Evolutionary conservation across 164 flowering plant species (phyloP).

Genomic region (Vitis rotundifolia): DNA sequence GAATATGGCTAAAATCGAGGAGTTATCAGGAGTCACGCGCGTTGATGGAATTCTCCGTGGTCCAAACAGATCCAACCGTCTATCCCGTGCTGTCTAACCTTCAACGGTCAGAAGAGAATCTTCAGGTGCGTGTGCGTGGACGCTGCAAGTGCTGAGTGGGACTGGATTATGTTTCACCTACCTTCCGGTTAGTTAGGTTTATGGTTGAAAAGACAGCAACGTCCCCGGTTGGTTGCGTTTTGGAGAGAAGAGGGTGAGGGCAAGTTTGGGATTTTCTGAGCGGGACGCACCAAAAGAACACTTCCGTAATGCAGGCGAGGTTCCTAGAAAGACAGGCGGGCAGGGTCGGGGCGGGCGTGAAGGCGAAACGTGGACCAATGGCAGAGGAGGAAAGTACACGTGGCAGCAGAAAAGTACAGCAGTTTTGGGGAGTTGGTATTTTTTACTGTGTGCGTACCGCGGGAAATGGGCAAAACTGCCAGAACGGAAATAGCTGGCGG

Average conservation of each 20-base stretch:
- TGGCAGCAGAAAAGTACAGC: constrained; percentile 8
- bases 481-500: constrained; percentile 46
- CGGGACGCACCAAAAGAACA: background rate
- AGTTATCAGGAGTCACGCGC: constrained; percentile 14
- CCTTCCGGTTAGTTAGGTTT: constrained; percentile 23
- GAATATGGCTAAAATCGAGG: constrained; percentile 12
- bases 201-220: background rate
- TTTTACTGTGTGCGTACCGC: constrained; percentile 16
- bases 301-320: constrained; percentile 3
- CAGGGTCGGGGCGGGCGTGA: background rate
- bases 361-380: constrained; percentile 23
- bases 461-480: constrained; percentile 19
- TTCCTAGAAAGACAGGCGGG: background rate
- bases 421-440: constrained; percentile 1
- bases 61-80: constrained; percentile 13
- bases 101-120: constrained; percentile 7
- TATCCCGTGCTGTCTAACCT: background rate
- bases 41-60: too few species aligned
- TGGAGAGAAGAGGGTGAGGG: background rate
- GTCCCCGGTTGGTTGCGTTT: background rate
- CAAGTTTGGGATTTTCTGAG: background rate
- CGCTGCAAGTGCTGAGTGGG: constrained; percentile 3
- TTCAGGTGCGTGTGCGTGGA: background rate
- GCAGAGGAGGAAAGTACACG: background rate
- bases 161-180: constrained; percentile 12